Base-by-base conservation (phyloP, 345 rosid species). In the Hevea brasiliensis region DNA sequence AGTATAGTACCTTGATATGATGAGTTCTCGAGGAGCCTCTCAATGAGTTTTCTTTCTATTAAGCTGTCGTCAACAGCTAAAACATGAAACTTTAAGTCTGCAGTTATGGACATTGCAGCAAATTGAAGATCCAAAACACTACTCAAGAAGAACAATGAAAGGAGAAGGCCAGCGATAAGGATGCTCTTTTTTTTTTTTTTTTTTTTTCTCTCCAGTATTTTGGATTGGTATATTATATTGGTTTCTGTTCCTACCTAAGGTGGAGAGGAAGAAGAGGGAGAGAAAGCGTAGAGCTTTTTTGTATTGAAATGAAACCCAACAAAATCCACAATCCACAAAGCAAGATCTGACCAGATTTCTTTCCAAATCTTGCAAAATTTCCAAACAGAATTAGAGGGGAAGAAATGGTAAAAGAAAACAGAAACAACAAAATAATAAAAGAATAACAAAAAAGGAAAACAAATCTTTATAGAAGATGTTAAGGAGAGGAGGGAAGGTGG, bases 331-430 rank as follows among this genome's bases (percentile, higher is more conserved):
- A 45, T 74, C 81, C 81, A 77, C 56, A 84, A n/a, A 85, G 86
- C 85, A 83, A 82, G 85, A 86, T 81, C 87, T 81, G 82, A 80
- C 72, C 79, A 50, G 83, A 80, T 84, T 84, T 84, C 80, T 72
- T 77, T 74, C 81, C 83, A 83, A 81, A 84, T 85, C 85, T 83
- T 78, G 77, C 71, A 82, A 82, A 73, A 61, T 69, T 81, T 87
- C 80, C 72, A 83, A 70, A 83, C 68, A 86, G 82, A 89, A 88
- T 68, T 80, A n/a, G n/a, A 11, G 14, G 4, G 4, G 42, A 8
- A 40, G 37, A 74, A 73, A 65, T 13, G 14, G 15, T 45, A 23
- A 57, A 68, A 51, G n/a, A 51, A n/a, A n/a, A n/a, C n/a, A 20
- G 51, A 54, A 15, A n/a, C n/a, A 18, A 47, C 65, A 26, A 73